These are phyloP conservation scores for Penicillium daleae DNA, from an alignment of 495 filamentous ascomycete species.

Conservation along the genomic window DNA sequence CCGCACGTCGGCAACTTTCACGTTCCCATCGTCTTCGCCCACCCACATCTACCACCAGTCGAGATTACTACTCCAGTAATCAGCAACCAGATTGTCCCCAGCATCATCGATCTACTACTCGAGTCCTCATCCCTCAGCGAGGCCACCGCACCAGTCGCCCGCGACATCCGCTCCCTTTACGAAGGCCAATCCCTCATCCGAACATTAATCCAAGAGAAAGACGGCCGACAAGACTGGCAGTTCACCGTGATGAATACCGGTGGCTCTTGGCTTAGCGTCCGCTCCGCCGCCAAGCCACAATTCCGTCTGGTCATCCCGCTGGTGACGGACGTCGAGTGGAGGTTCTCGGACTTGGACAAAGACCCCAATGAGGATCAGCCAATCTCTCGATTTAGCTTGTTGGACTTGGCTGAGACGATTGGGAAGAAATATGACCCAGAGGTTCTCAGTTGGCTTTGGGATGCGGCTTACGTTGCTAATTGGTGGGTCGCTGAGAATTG, in stretches of 20 bases:
- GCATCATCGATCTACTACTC: conserved; percentile 43
- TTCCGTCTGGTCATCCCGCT: conserved; percentile 52
- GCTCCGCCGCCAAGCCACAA: conserved; percentile 44
- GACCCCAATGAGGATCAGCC: conserved; percentile 47
- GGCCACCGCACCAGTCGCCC: conserved; percentile 34
- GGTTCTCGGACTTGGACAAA: conserved; percentile 45
- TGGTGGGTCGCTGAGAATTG: conserved; percentile 52
- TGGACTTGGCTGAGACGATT: conserved; percentile 38
- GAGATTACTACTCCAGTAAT: conserved; percentile 35
- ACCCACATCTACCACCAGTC: conserved; percentile 41
- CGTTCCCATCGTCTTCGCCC: conserved; percentile 44
- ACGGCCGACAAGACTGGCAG: conserved; percentile 50
- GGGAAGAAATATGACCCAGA: conserved; percentile 40
- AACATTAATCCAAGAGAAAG: conserved; percentile 31
- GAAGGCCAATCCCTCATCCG: conserved; percentile 56
- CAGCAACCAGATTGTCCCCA: conserved; percentile 39
- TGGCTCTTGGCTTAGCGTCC: conserved; percentile 49
- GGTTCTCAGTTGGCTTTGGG: conserved; percentile 44
- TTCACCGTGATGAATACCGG: conserved; percentile 57
- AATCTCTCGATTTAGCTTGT: conserved; percentile 39
- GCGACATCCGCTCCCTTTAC: conserved; percentile 46
- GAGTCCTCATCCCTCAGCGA: conserved; percentile 42
- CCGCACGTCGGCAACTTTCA: conserved; percentile 43
- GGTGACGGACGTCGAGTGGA: conserved; percentile 49
- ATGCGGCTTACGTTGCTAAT: conserved; percentile 47